phyloP scores from a whole-genome alignment of 768 basidiomycete species.

The Floccularia luteovirens region DNA sequence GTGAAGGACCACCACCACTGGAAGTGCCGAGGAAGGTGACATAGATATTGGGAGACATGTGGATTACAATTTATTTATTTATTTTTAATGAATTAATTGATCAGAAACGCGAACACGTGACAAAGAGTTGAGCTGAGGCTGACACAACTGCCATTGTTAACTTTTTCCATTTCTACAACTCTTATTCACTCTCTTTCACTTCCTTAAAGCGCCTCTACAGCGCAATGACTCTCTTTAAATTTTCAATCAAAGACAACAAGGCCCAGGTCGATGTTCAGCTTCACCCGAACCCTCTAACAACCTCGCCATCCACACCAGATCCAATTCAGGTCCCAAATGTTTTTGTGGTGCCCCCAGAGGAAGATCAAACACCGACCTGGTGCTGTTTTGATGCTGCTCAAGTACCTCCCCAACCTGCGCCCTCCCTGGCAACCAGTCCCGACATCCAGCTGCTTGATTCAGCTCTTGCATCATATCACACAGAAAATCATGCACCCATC shows the following conservation, averaged over 20 bases:
- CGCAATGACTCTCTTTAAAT: not conserved
- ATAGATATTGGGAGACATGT: slow-evolving; percentile 37
- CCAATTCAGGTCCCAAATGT: slow-evolving; percentile 35
- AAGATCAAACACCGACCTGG: slow-evolving; percentile 46
- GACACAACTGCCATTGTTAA: not conserved
- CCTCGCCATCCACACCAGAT: not conserved
- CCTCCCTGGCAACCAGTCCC: slow-evolving; percentile 7
- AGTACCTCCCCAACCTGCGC: slow-evolving; percentile 9
- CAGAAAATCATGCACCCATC: slow-evolving; percentile 9
- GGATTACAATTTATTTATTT: slow-evolving; percentile 1
- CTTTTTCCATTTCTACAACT: not conserved
- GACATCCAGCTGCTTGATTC: slow-evolving; percentile 25
- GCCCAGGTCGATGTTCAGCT: not conserved
- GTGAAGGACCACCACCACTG: slow-evolving; percentile 68
- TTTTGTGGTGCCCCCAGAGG: slow-evolving; percentile 51
- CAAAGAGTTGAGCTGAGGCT: not conserved
- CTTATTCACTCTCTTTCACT: slow-evolving; percentile 5
- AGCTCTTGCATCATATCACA: slow-evolving; percentile 14
- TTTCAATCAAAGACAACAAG: not conserved
- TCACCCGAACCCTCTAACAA: not conserved
- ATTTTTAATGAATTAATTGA: not conserved
- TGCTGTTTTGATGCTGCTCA: slow-evolving; percentile 48
- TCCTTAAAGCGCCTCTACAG: not conserved
- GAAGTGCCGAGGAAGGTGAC: slow-evolving; percentile 74
- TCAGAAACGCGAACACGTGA: slow-evolving; percentile 3